These are phyloP conservation scores for Gyrodon lividus DNA, from an alignment of 768 basidiomycete genomes.

Conservation along the genomic window DNA sequence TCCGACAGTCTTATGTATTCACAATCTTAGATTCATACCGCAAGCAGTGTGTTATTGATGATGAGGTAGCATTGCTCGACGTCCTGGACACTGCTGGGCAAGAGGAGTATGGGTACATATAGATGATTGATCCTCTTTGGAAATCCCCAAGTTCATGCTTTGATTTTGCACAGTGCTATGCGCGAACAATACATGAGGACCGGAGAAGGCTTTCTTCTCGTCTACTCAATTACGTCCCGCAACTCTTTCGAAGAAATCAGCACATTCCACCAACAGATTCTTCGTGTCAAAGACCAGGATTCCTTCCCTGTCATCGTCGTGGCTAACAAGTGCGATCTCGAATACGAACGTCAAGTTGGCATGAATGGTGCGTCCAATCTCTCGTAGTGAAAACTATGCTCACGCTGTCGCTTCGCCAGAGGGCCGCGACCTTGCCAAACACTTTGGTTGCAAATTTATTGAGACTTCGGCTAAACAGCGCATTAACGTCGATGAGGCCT, in stretches of 20 bases:
- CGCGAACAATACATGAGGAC: slow-evolving; percentile 99
- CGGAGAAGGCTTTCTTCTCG: slow-evolving; percentile 95
- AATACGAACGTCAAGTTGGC: slow-evolving; percentile 94
- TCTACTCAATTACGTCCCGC: slow-evolving; percentile 97
- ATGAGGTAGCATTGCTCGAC: slow-evolving; percentile 96
- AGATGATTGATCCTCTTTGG: neutral
- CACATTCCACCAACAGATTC: slow-evolving; percentile 94
- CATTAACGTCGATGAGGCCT: slow-evolving; percentile 96
- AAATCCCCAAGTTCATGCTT: neutral
- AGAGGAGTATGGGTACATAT: slow-evolving; percentile 91
- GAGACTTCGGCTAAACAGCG: slow-evolving; percentile 96
- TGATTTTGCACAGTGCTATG: slow-evolving; percentile 70
- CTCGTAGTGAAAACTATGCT: neutral
- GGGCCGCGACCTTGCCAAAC: slow-evolving; percentile 95
- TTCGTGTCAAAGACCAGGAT: slow-evolving; percentile 95
- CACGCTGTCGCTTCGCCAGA: slow-evolving; percentile 47
- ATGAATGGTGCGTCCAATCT: slow-evolving; percentile 68
- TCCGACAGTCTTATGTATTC: neutral
- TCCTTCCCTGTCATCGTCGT: slow-evolving; percentile 94
- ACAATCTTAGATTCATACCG: slow-evolving; percentile 84
- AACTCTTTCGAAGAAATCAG: slow-evolving; percentile 97
- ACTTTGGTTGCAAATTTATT: slow-evolving; percentile 91
- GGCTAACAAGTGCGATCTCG: slow-evolving; percentile 97
- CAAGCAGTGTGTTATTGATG: slow-evolving; percentile 96
- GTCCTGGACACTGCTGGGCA: slow-evolving; percentile 97